phyloP scores from a whole-genome alignment of 179 eudicot genomes.

The Spinacia oleracea region DNA sequence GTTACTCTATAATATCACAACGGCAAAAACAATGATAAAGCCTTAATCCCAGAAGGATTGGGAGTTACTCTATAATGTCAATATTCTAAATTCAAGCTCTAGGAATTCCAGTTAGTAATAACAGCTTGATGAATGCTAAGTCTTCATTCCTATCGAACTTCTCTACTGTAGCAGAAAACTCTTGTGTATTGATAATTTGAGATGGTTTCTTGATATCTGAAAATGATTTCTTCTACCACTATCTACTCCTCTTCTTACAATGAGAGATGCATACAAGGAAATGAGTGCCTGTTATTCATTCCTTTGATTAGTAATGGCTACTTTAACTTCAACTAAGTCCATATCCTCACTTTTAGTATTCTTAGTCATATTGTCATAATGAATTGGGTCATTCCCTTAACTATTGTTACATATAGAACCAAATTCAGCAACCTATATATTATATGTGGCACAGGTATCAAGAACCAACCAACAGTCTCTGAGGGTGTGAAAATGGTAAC shows the following conservation, averaged over 20 bases:
- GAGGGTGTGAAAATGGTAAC: background rate
- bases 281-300: background rate
- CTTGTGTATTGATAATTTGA: background rate
- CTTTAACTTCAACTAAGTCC: background rate
- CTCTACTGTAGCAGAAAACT: background rate
- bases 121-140: background rate
- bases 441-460: background rate
- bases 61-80: background rate
- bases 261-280: background rate
- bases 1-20: background rate
- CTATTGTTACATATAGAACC: background rate
- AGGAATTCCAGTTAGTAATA: background rate
- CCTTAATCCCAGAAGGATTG: background rate
- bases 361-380: background rate
- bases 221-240: background rate
- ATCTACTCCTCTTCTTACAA: background rate
- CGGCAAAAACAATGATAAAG: no score
- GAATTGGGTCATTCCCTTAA: background rate
- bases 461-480: background rate
- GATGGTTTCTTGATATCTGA: background rate
- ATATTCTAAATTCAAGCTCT: background rate
- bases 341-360: background rate
- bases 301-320: background rate
- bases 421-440: background rate
- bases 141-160: background rate